Base-by-base conservation (phyloP, 2,329 filamentous ascomycete genomes). In the Diaporthe citriasiana region DNA sequence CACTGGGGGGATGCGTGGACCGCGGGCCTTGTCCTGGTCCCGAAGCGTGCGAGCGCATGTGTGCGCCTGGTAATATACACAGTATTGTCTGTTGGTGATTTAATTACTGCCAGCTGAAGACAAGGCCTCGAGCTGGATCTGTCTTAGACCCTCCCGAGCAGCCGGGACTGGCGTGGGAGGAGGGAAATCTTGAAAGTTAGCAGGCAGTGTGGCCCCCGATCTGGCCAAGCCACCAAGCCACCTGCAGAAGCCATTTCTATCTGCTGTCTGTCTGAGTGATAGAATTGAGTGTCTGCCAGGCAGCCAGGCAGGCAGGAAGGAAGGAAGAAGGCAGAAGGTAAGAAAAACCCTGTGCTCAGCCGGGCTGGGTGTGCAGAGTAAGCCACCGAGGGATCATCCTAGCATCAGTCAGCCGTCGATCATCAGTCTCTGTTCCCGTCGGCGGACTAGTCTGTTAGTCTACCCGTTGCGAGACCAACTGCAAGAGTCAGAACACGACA, bases 11-110 rank as follows among this genome's bases (percentile, higher is more conserved):
- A n/a, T 17, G n/a, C 53, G 59, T 71, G 50, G 71, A 75, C 74
- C 72, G 74, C 74, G 33, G 57, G n/a, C 74, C 74, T 68, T 71
- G 74, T 75, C 74, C 72, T 74, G 57, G 72, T 74, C 71, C 70
- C 33, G 27, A 33, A 45, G 27, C 19, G 60, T 25, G 42, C 42
- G 60, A 55, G 33, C 17, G 57, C 35, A 30, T 60, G 51, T 70
- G 57, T 70, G 53, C 65, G 40, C 40, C 57, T 45, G 38, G 15
- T 19, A 19, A 22, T 56, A 33, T 56, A 22, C 45, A 51, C 47
- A n/a, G 30, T 7, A 55, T n/a, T 47, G n/a, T 19, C 8, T 72
- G 59, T 47, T 38, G 35, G n/a, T 53, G 50, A 45, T 47, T 47
- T 1, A 12, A 50, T 12, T n/a, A 45, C 33, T 50, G 6, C 15